Evolutionary conservation across 2,329 filamentous ascomycete species (phyloP), one percentile per base, ranked within the genome.

Genomic region (Ascosphaera apis): DNA sequence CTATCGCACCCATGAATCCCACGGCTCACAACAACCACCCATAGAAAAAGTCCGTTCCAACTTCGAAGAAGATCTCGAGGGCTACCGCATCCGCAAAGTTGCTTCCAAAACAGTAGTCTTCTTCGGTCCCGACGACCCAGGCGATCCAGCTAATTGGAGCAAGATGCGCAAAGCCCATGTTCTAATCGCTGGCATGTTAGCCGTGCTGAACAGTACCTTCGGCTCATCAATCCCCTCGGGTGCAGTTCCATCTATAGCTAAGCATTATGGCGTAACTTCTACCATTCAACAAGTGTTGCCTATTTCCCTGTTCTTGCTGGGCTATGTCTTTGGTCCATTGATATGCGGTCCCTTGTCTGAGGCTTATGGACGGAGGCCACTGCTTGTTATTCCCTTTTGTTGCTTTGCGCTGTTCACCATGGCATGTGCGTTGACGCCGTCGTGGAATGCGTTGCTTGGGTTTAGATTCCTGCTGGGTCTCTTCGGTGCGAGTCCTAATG

Each of bases 331-430:
- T 17, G 60, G 58, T 0, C 60, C 60, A 0, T 47, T 61, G 7
- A 33, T 62, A 3, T 61, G 54, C 37, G 57, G 55, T 0, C 60
- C 60, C 0, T 45, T 60, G 9, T 58, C 55, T 1, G 60, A 63
- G 34, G 46, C 56, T 21, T 51, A 53, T 37, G 60, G 60, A 0
- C 53, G 60, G 8, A 53, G 51, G 40, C 44, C 45, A 1, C 53
- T 60, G 3, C 43, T 72, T 42, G 51, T 72, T 0, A 52, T 50
- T 2, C 62, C 67, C 0, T 72, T 70, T 42, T n/a, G 51, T 9
- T 42, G 53, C 1, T 61, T 56, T 37, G 57, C 49, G 35, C 41
- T 54, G 2, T 62, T 56, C 44, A 6, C 27, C 27, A 6, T 6
- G 3, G 27, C n/a, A 30, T 30, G 27, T 13, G 60, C 60, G 0